phyloP scores from a whole-genome alignment of 2,329 filamentous ascomycete genomes.

The Verticillium longisporum region DNA sequence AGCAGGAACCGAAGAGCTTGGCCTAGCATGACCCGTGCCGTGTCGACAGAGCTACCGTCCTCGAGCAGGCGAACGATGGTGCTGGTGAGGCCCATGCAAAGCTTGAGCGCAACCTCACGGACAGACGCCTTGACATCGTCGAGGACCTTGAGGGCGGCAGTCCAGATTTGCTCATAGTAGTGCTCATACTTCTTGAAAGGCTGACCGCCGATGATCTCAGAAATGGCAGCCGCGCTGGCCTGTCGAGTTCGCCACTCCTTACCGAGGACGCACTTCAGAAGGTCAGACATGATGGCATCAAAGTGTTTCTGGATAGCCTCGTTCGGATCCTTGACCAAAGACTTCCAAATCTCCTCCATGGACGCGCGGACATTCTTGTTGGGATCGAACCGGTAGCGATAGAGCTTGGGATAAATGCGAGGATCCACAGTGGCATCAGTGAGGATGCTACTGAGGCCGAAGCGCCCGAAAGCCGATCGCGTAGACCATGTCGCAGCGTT shows the following conservation, averaged over 20 bases:
- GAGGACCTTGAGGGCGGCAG: conserved; percentile 78
- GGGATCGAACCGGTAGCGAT: conserved; percentile 89
- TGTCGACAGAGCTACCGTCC: conserved; percentile 62
- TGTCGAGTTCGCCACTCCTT: conserved; percentile 92
- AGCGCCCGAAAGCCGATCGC: conserved; percentile 90
- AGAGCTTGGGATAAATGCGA: conserved; percentile 92
- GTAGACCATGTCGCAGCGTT: conserved; percentile 98
- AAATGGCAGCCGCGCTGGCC: conserved; percentile 84
- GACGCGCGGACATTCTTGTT: conserved; percentile 88
- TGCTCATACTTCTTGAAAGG: conserved; percentile 71
- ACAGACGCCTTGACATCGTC: conserved; percentile 96
- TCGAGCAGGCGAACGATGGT: conserved; percentile 81
- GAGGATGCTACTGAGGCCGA: conserved; percentile 86
- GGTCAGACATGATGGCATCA: conserved; percentile 79
- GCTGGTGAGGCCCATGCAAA: conserved; percentile 80
- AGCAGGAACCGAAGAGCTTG: conserved; percentile 87
- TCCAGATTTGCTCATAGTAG: conserved; percentile 82
- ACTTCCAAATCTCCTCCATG: conserved; percentile 98
- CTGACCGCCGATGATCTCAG: conserved; percentile 78
- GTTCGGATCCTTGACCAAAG: conserved; percentile 83
- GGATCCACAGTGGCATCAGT: conserved; percentile 84
- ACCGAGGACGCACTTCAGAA: conserved; percentile 78
- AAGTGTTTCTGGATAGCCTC: conserved; percentile 75
- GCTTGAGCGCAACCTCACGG: conserved; percentile 67
- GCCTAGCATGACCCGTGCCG: conserved; percentile 72